Conservation (phyloP, 129 eudicot species). For the Helichrysum umbraculigerum region DNA sequence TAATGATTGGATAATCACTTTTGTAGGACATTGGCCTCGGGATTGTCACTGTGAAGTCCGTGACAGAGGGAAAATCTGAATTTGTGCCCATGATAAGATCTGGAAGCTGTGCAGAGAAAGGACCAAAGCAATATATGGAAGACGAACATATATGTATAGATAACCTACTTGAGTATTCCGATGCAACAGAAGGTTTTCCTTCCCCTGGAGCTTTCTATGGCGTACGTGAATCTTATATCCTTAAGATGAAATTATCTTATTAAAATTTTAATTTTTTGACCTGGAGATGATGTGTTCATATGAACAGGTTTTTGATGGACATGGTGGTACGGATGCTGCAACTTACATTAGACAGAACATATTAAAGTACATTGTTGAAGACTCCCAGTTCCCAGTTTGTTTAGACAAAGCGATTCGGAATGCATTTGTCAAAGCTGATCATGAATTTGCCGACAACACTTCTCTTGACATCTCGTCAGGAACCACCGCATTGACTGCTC, state of each 20-base stretch:
- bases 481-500: conserved; percentile 84
- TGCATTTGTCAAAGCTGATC: conserved; percentile 81
- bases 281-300: neutral
- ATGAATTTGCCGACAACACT: conserved; percentile 71
- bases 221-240: conserved; percentile 36
- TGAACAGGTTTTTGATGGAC: conserved; percentile 94
- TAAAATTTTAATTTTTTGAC: neutral
- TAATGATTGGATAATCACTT: neutral
- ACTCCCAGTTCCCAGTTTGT: conserved; percentile 65
- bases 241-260: neutral
- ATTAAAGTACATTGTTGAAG: conserved; percentile 70
- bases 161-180: conserved; percentile 54
- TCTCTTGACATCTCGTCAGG: conserved; percentile 89
- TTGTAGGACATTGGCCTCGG: conserved; percentile 56
- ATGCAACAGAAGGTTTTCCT: conserved; percentile 53
- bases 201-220: conserved; percentile 90
- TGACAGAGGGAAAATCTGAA: conserved; percentile 55
- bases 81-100: conserved; percentile 71
- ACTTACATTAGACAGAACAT: conserved; percentile 60
- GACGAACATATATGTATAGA: conserved; percentile 91
- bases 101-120: conserved; percentile 91
- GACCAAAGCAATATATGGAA: conserved; percentile 87
- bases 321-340: conserved; percentile 96
- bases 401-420: conserved; percentile 66
- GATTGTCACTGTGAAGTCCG: conserved; percentile 39